Percentiles rank a stretch among this genome's conserved stretches.
These are phyloP conservation scores for Diaporthe citriasiana DNA, from an alignment of 2,329 filamentous ascomycete species.

Conservation along the genomic window DNA sequence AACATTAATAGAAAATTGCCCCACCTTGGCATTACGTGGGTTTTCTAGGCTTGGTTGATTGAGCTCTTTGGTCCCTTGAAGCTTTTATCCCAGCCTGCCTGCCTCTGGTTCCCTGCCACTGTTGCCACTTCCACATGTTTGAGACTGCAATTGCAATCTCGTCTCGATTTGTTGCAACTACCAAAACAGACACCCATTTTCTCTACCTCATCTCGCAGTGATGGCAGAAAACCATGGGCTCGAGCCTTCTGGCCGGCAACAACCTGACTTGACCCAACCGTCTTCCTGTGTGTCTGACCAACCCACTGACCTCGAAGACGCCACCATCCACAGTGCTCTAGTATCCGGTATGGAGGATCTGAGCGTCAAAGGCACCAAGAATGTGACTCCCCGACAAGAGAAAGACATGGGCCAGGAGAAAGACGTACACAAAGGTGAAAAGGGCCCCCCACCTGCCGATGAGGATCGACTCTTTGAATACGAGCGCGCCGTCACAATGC, in stretches of 20 bases:
- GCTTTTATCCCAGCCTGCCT: background rate
- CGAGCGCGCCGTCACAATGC: conserved; percentile 14
- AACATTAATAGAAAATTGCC: background rate
- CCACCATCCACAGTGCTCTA: background rate
- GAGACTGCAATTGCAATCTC: background rate
- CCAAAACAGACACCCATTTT: background rate
- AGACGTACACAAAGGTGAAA: background rate
- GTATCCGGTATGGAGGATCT: background rate
- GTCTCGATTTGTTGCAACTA: background rate
- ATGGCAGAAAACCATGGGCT: conserved; percentile 18
- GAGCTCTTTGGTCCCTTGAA: conserved; percentile 8
- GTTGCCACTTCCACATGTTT: background rate
- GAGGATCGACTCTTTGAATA: conserved; percentile 28
- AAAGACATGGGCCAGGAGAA: background rate
- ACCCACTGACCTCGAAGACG: background rate
- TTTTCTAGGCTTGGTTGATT: background rate
- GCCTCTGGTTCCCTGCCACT: background rate
- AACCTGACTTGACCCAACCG: too few species aligned
- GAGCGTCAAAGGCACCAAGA: background rate
- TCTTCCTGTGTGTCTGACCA: background rate
- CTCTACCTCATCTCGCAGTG: background rate
- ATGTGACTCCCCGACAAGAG: background rate
- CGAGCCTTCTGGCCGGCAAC: background rate
- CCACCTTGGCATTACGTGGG: background rate
- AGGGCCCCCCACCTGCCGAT: background rate